Conservation (phyloP, 192 early-diverging fungal species). For the Coemansia sp. region DNA sequence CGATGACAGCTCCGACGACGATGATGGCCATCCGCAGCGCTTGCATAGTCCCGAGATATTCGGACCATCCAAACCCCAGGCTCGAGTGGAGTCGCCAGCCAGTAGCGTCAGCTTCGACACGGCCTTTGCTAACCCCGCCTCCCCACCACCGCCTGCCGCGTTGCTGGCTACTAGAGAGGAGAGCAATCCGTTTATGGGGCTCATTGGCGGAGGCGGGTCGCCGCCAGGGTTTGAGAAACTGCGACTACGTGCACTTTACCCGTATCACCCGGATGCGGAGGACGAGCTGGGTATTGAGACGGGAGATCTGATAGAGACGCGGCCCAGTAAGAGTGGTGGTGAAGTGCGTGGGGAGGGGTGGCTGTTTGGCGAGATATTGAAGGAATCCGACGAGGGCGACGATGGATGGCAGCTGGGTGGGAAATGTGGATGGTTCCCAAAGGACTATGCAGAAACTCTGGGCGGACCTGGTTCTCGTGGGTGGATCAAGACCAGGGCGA, state of each 20-base stretch:
- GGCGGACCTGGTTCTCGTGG: conserved; percentile 33
- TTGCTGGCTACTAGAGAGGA: conserved; percentile 15
- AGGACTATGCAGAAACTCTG: conserved; percentile 37
- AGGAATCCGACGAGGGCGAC: conserved; percentile 23
- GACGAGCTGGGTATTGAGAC: conserved; percentile 36
- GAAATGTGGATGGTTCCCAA: conserved; percentile 39
- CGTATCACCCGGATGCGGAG: conserved; percentile 9
- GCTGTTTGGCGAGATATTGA: conserved; percentile 43
- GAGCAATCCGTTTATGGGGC: conserved; percentile 42
- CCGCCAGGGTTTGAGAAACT: conserved; percentile 10
- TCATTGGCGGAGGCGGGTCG: no score
- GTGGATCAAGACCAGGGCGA: conserved; percentile 39
- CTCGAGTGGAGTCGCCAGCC: background rate
- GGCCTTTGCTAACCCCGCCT: conserved; percentile 32
- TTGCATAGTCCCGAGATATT: background rate
- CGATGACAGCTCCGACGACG: conserved; percentile 48
- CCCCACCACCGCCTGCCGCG: background rate
- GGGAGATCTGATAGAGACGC: conserved; percentile 39
- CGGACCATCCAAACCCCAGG: background rate
- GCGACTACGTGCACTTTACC: conserved; percentile 39
- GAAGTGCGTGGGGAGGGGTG: conserved; percentile 29
- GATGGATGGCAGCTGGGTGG: conserved; percentile 43
- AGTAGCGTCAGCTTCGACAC: conserved; percentile 48
- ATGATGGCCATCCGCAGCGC: background rate
- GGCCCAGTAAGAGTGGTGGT: conserved; percentile 2